phyloP scores from a whole-genome alignment of 106 monocot species.

The Apostasia shenzhenica region DNA sequence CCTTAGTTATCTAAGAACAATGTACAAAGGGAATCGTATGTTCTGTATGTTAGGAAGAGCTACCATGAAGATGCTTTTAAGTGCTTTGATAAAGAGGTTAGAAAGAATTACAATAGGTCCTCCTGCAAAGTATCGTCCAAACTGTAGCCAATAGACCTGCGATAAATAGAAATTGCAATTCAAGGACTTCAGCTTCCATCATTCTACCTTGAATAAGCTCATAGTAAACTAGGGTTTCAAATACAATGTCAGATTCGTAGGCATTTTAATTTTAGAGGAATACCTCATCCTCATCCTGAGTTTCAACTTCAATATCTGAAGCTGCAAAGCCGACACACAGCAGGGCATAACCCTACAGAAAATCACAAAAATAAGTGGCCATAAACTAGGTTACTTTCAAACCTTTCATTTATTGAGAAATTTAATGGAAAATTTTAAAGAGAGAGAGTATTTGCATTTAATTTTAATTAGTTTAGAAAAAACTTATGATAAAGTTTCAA shows the following conservation, averaged over 20 bases:
- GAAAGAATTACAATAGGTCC: slow-evolving; percentile 74
- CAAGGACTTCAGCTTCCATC: no score
- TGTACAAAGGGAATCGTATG: no score
- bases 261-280: not conserved
- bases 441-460: no score
- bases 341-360: slow-evolving; percentile 85
- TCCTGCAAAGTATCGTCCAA: slow-evolving; percentile 93
- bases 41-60: not conserved
- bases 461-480: no score
- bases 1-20: no score
- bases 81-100: not conserved
- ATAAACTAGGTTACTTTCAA: not conserved
- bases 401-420: no score
- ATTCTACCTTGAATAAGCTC: not conserved
- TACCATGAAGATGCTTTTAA: no score
- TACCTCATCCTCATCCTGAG: slow-evolving; percentile 99
- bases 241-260: no score
- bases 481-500: no score
- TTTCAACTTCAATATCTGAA: slow-evolving; percentile 96
- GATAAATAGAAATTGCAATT: not conserved
- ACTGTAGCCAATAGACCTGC: slow-evolving; percentile 98
- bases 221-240: not conserved
- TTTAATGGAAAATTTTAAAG: no score
- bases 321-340: slow-evolving; percentile 90
- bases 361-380: not conserved